Evolutionary conservation across 176 grass and related monocot genomes (phyloP), one percentile per base, ranked within the genome.

Genomic region (Urochloa ruziziensis): DNA sequence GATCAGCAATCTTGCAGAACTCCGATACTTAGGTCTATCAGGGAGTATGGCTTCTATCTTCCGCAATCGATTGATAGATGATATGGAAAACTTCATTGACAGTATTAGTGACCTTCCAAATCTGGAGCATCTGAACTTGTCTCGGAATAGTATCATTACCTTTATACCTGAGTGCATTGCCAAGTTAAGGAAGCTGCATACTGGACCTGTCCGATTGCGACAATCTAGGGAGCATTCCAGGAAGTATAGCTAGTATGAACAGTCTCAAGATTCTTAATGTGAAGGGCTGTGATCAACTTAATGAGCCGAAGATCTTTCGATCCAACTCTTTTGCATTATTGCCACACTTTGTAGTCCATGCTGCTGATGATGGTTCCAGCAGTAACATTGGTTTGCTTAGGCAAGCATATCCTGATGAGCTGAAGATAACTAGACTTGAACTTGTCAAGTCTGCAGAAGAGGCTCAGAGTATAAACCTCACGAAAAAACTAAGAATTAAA

Each of bases 71-170:
- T 14, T 10, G 1, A 48, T 15, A 4, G 46, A 48, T 14, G 46
- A 10, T 48, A 10, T 14, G 1, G 46, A 48, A 48, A 48, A 48
- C 46, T n/a, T 56, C 18, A 1, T 56, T 29, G 16, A 5, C 0
- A 11, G 3, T 37, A 74, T 83, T 33, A 36, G 70, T 4, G 40
- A 14, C 2, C 57, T 83, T 48, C 28, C 16, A 17, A 51, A 36
- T 51, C 69, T 83, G 3, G 56, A 83, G 43, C 23, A 83, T 74
- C 58, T 83, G 0, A 58, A 74, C 16, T 37, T 83, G 10, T 65
- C 70, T 21, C 0, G 1, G 0, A 62, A 37, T 24, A 0, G 0
- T 0, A 0, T 1, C 1, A 3, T 64, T 37, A 0, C 0, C 0
- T 53, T 6, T 30, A 4, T 83, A 29, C 81, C 58, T 83, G 82